These are phyloP conservation scores for Trichosporon sp. DNA, from an alignment of 1,284 basidiomycete genomes.

Conservation along the genomic window DNA sequence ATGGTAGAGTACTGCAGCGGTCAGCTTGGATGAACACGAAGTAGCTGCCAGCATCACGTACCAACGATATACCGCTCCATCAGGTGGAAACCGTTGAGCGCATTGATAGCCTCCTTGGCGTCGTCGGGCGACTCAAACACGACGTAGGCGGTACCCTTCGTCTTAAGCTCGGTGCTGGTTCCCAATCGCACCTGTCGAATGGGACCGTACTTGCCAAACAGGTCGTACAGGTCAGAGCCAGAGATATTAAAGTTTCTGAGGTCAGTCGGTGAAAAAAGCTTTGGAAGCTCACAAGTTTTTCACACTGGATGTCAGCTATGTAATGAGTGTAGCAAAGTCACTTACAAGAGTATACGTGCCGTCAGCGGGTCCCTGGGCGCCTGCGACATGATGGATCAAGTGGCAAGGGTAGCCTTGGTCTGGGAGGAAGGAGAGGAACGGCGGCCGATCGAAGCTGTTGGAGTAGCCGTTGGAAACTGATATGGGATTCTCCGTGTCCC, in stretches of 20 bases:
- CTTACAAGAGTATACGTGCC: slow-evolving; percentile 54
- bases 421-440: too few species aligned
- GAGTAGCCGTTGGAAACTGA: not conserved
- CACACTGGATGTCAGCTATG: slow-evolving; percentile 40
- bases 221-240: slow-evolving; percentile 91
- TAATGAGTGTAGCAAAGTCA: not conserved
- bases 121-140: slow-evolving; percentile 61
- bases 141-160: slow-evolving; percentile 94
- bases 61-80: slow-evolving; percentile 95
- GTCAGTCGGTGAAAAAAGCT: slow-evolving; percentile 9
- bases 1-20: slow-evolving; percentile 78
- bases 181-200: slow-evolving; percentile 95
- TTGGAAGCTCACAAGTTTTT: slow-evolving; percentile 53
- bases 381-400: slow-evolving; percentile 36
- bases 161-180: slow-evolving; percentile 75
- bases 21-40: not conserved
- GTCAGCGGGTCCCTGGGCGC: slow-evolving; percentile 45
- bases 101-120: slow-evolving; percentile 94
- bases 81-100: slow-evolving; percentile 96
- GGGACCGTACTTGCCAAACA: slow-evolving; percentile 96
- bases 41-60: slow-evolving; percentile 41
- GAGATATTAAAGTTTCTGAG: slow-evolving; percentile 80
- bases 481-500: not conserved
- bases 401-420: not conserved
- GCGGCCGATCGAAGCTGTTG: too few species aligned